Conservation (phyloP, 768 basidiomycete genomes). For the Hygrocybe coccinea region DNA sequence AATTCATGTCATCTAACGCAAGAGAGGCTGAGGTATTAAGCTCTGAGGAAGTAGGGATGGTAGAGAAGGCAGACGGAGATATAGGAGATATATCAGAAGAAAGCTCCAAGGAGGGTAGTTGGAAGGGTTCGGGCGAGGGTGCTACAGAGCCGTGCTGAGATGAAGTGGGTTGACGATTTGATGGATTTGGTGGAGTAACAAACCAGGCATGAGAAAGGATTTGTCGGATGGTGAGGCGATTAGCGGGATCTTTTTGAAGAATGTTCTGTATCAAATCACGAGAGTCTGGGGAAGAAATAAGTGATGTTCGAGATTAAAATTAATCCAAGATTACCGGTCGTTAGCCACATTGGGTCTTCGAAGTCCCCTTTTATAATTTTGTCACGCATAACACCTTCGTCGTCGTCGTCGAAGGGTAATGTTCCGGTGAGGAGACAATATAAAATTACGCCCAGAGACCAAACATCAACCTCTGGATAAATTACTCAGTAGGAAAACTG, state of each 20-base stretch:
- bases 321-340: constrained; percentile 53
- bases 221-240: constrained; percentile 75
- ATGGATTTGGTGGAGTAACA: constrained; percentile 27
- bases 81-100: background rate
- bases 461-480: constrained; percentile 81
- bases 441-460: constrained; percentile 91
- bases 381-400: constrained; percentile 74
- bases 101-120: background rate
- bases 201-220: constrained; percentile 91
- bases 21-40: constrained; percentile 46
- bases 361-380: constrained; percentile 83
- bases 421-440: constrained; percentile 87
- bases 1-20: constrained; percentile 47
- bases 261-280: constrained; percentile 76
- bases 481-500: background rate
- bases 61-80: constrained; percentile 2
- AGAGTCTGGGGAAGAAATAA: constrained; percentile 52
- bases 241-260: constrained; percentile 68
- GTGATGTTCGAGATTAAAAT: background rate
- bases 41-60: constrained; percentile 28
- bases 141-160: background rate
- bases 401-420: constrained; percentile 86
- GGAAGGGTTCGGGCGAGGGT: background rate
- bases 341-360: constrained; percentile 91
- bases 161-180: background rate